These are phyloP conservation scores for Eimeria praecox DNA, from an alignment of 169 alveolate genomes.

Conservation along the genomic window DNA sequence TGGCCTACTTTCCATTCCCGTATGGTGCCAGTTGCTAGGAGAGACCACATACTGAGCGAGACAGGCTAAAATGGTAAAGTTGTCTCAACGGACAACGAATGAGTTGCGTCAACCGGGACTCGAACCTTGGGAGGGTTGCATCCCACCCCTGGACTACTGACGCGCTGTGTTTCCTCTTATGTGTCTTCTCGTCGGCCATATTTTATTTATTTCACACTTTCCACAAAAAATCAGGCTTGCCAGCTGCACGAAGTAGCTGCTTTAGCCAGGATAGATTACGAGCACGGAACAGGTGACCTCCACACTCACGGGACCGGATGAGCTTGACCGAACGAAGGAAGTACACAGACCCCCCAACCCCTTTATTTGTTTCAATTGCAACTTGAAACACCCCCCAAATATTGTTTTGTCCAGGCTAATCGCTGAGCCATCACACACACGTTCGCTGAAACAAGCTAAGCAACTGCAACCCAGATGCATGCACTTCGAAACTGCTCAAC, in stretches of 20 bases:
- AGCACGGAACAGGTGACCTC: slow-evolving; percentile 11
- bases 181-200: neutral
- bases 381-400: neutral
- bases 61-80: neutral
- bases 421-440: neutral
- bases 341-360: neutral
- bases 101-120: slow-evolving; percentile 92
- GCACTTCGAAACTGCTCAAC: neutral
- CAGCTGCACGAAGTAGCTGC: neutral
- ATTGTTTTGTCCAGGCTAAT: neutral
- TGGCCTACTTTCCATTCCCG: neutral
- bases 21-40: neutral
- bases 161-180: slow-evolving; percentile 66
- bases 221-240: neutral
- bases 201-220: neutral
- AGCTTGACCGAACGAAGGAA: neutral
- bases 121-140: slow-evolving; percentile 95
- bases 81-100: neutral
- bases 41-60: neutral
- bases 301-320: neutral
- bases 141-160: slow-evolving; percentile 93
- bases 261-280: neutral
- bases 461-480: slow-evolving; percentile 9
- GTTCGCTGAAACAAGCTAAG: neutral
- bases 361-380: neutral